Conservation (phyloP, 2,329 filamentous ascomycete species). For the Epichloe uncinata region DNA sequence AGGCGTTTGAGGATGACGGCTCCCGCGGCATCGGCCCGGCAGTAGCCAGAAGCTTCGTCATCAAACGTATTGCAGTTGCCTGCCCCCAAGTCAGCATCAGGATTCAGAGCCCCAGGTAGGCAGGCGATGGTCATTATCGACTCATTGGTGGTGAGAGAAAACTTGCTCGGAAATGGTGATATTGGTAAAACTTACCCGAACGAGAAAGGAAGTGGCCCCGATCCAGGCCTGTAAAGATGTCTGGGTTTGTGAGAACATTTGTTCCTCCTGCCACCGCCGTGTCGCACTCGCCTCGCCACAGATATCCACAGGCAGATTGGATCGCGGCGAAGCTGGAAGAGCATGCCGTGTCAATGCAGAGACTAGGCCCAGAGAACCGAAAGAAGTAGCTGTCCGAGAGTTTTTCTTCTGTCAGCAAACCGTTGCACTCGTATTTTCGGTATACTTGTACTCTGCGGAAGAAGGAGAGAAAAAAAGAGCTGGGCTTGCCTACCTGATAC, state of each 20-base stretch:
- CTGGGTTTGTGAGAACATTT: conserved; percentile 8
- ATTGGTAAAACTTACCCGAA: no score
- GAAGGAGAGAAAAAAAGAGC: no score
- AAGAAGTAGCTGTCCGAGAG: conserved; percentile 48
- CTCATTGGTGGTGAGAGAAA: no score
- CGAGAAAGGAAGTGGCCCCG: no score
- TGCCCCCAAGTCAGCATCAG: no score
- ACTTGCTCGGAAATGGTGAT: no score
- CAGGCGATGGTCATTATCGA: no score
- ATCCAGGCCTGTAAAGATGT: conserved; percentile 2
- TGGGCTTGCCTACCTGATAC: conserved; percentile 45
- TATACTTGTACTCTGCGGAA: no score
- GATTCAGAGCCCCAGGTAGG: no score
- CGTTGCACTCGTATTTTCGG: no score
- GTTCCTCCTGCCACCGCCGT: conserved; percentile 3
- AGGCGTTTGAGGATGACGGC: conserved; percentile 67
- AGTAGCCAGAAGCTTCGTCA: conserved; percentile 58
- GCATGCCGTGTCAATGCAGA: conserved; percentile 63
- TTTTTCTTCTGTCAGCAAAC: no score
- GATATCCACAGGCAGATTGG: conserved; percentile 1
- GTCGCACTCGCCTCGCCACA: conserved; percentile 5
- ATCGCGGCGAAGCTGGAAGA: conserved; percentile 61
- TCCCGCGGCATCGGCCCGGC: conserved; percentile 63
- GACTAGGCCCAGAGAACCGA: conserved; percentile 60
- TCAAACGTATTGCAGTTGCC: conserved; percentile 1